Evolutionary conservation across 495 filamentous ascomycete genomes (phyloP), one percentile per base, ranked within the genome.

Genomic region (Clavariopsis aquatica): DNA sequence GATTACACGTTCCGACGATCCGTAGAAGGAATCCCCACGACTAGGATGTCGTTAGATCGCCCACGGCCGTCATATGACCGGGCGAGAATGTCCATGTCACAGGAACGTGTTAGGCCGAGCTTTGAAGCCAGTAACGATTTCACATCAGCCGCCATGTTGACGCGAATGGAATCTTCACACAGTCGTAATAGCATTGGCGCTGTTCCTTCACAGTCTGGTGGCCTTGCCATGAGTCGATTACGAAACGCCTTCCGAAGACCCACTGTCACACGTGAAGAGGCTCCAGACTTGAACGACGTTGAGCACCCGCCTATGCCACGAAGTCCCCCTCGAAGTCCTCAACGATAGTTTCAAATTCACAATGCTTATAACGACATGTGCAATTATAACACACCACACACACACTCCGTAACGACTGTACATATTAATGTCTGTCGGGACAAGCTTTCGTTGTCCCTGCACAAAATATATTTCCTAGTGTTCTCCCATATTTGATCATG

Each of bases 71-170:
- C 88, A 6, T 90, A 87, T 66, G 91, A 96, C 64, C 82, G 91
- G 59, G 84, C 94, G 63, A 80, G 91, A 15, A 78, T 80, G 29
- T 89, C 85, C 0, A 87, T 92, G 82, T 43, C 38, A 10, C 38
- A 43, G 38, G 90, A 94, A 72, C 81, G 86, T 4, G 80, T 89
- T 26, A 80, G 90, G 66, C 85, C 85, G 27, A 92, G 88, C 73
- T 94, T 89, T 69, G 93, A 96, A 77, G 82, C 83, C 9, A 92
- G 86, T 71, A 90, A 87, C 68, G 94, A 98, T 65, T 96, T 96
- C 71, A 94, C 92, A 9, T 91, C 89, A 12, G 92, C 92, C 26
- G 90, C 90, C 31, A 82, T 92, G 75, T 80, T 96, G 57, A 87
- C 87, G 55, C 81, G 92, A 62, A 82, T 96, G 70, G 94, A 98